Conservation (phyloP, 2,329 filamentous ascomycete species). For the Byssothecium circinans region DNA sequence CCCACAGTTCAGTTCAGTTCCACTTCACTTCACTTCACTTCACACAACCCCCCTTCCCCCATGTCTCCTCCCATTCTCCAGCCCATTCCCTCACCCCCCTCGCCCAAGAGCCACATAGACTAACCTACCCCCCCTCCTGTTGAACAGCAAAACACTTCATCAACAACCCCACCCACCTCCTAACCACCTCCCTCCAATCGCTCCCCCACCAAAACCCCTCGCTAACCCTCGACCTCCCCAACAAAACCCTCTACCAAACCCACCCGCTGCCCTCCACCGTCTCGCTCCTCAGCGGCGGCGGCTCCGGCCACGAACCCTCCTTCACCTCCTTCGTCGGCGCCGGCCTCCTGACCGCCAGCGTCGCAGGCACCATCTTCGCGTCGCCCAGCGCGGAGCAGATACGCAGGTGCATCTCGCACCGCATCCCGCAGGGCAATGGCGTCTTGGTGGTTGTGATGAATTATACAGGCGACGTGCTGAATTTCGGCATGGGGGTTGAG, state of each 20-base stretch:
- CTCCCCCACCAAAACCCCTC: conserved; percentile 84
- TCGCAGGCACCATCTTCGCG: conserved; percentile 86
- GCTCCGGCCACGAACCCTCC: conserved; percentile 86
- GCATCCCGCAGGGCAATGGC: conserved; percentile 71
- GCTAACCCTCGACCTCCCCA: conserved; percentile 72
- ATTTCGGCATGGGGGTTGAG: conserved; percentile 92
- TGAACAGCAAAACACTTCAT: conserved; percentile 78
- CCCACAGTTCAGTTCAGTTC: too few relatives aligned
- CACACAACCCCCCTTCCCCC: too few relatives aligned
- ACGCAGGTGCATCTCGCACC: conserved; percentile 69
- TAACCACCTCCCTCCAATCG: conserved; percentile 73
- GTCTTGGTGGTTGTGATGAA: conserved; percentile 95
- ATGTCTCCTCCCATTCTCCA: background rate
- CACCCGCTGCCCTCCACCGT: conserved; percentile 56
- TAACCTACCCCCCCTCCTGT: background rate
- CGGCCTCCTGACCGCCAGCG: conserved; percentile 77
- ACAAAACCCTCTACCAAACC: conserved; percentile 65
- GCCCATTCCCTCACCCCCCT: too few relatives aligned
- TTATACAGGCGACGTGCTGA: conserved; percentile 76
- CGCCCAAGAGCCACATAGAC: background rate
- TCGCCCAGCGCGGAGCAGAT: conserved; percentile 82
- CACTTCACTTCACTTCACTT: too few relatives aligned
- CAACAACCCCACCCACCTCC: conserved; percentile 77
- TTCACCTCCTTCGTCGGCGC: conserved; percentile 84
- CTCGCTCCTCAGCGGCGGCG: conserved; percentile 83